A percentile compares a stretch with the other conserved stretches of the same genome.
Conservation (phyloP, 2,329 filamentous ascomycete genomes). For the Fusarium sp. region DNA sequence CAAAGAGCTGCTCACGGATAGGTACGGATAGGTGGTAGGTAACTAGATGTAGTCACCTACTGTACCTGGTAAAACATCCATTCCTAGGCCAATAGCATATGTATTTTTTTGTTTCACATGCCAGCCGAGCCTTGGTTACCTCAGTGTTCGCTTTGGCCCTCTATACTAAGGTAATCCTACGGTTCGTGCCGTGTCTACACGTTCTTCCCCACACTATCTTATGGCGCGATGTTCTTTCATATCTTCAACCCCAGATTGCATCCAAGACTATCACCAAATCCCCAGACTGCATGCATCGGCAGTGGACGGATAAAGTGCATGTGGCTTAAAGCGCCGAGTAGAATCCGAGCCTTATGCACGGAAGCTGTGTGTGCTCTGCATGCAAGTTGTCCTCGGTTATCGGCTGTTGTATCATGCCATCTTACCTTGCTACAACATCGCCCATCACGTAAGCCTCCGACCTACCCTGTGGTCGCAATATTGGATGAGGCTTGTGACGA, state of each 20-base stretch:
- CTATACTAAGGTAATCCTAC: neutral
- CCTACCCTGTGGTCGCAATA: constrained; percentile 16
- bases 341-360: constrained; percentile 2
- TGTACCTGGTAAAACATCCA: neutral
- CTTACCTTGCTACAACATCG: neutral
- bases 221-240: neutral
- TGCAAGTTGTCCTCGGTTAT: constrained; percentile 12
- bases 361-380: neutral
- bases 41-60: neutral
- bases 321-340: constrained; percentile 31
- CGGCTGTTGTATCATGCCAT: constrained; percentile 16
- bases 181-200: constrained; percentile 5
- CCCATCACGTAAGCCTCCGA: neutral
- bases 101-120: constrained; percentile 11
- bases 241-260: constrained; percentile 7
- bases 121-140: constrained; percentile 11
- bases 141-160: neutral
- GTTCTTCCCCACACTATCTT: constrained; percentile 12
- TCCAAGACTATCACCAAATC: constrained; percentile 1
- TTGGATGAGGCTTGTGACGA: neutral
- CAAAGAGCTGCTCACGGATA: neutral
- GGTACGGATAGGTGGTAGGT: neutral
- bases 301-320: constrained; percentile 32
- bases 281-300: constrained; percentile 4
- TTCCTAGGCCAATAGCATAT: neutral